Evolutionary conservation across 2,329 filamentous ascomycete genomes (phyloP).

Genomic region (Podosphaera xanthii): DNA sequence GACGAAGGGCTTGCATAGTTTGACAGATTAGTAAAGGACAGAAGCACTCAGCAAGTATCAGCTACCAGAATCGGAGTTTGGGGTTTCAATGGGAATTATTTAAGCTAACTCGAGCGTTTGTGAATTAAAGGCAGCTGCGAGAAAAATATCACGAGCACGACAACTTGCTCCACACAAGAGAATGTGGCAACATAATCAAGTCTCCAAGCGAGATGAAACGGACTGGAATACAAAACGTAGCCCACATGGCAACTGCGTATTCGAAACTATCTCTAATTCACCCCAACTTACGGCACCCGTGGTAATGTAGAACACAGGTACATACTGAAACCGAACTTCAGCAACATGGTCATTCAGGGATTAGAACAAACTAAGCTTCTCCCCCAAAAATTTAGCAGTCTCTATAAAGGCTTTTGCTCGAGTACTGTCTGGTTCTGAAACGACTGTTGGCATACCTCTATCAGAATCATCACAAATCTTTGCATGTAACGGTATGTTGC

Average conservation of each 20-base stretch:
- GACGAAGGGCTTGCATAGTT: conserved; percentile 24
- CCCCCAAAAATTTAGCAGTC: conserved; percentile 35
- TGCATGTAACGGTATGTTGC: conserved; percentile 71
- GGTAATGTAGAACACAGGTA: neutral
- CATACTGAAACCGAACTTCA: neutral
- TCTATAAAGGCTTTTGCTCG: conserved; percentile 48
- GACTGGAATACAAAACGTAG: neutral
- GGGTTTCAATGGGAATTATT: conserved; percentile 11
- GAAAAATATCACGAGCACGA: neutral
- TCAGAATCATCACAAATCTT: conserved; percentile 75
- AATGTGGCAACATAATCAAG: neutral
- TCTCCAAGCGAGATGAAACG: neutral
- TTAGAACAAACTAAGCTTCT: conserved; percentile 10
- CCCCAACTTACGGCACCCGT: neutral
- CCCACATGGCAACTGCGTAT: neutral
- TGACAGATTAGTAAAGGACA: neutral
- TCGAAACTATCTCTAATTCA: neutral
- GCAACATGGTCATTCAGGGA: neutral
- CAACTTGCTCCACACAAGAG: neutral
- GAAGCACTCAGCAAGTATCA: conserved; percentile 16
- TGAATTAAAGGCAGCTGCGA: neutral
- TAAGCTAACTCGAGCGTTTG: conserved; percentile 21
- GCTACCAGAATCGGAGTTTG: conserved; percentile 9
- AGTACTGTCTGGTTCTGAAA: conserved; percentile 57
- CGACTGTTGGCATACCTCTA: conserved; percentile 69